A percentile compares a stretch with the other conserved stretches of the same genome.
These are phyloP conservation scores for Tylopilus vinaceipallidus DNA, from an alignment of 768 basidiomycete genomes.

Conservation along the genomic window DNA sequence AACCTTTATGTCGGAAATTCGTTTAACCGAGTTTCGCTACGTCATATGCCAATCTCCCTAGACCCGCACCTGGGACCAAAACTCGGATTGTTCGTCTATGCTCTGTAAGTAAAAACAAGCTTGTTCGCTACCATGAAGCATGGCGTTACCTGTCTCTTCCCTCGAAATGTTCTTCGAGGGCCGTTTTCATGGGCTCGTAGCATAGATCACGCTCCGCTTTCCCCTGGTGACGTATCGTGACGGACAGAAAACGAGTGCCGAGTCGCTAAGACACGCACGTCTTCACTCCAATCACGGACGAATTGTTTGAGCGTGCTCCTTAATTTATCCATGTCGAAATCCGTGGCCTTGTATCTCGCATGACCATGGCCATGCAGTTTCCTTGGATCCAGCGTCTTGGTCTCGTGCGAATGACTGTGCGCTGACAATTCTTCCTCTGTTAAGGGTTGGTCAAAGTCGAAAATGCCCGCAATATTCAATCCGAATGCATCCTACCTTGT, in stretches of 20 bases:
- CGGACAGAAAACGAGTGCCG: neutral
- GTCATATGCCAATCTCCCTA: slow-evolving; percentile 87
- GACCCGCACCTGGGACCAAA: slow-evolving; percentile 86
- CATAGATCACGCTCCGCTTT: slow-evolving; percentile 70
- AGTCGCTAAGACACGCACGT: slow-evolving; percentile 44
- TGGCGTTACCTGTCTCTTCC: slow-evolving; percentile 43
- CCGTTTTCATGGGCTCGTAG: slow-evolving; percentile 81
- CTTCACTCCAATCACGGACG: slow-evolving; percentile 89
- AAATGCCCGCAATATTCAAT: slow-evolving; percentile 10
- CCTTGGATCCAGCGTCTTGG: slow-evolving; percentile 11
- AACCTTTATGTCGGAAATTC: neutral
- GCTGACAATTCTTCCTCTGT: slow-evolving; percentile 29
- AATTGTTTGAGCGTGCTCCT: slow-evolving; percentile 91
- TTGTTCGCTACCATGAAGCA: no score
- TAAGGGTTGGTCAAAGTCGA: neutral
- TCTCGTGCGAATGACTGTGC: slow-evolving; percentile 23
- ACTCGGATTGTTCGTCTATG: slow-evolving; percentile 65
- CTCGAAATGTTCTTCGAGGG: slow-evolving; percentile 62
- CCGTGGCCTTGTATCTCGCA: slow-evolving; percentile 49
- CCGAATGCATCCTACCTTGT: slow-evolving; percentile 21
- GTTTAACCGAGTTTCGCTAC: slow-evolving; percentile 71
- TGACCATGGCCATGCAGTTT: slow-evolving; percentile 7
- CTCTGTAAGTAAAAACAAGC: no score
- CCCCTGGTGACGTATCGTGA: slow-evolving; percentile 47
- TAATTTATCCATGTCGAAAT: slow-evolving; percentile 87